Percentiles rank a stretch among this genome's conserved stretches.
Conservation (phyloP, 2,329 filamentous ascomycete species). For the Ophiocordyceps australis region DNA sequence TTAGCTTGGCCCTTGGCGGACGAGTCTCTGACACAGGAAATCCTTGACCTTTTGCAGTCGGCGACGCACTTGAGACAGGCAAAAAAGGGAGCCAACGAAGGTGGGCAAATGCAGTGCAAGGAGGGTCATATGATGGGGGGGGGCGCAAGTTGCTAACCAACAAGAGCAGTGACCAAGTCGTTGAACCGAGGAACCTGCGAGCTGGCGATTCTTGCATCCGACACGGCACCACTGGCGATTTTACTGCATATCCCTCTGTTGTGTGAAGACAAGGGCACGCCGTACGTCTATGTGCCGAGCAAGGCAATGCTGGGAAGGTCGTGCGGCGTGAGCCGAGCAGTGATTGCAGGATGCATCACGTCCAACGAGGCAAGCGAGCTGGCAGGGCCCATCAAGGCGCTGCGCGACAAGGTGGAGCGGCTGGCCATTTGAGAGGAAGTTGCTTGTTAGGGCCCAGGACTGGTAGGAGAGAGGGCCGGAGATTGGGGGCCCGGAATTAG, state of each 20-base stretch:
- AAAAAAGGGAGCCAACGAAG: slow-evolving; percentile 79
- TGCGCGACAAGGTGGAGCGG: slow-evolving; percentile 93
- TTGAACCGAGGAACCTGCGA: slow-evolving; percentile 83
- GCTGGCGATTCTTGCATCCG: slow-evolving; percentile 75
- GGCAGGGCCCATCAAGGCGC: slow-evolving; percentile 65
- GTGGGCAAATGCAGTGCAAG: too few relatives aligned
- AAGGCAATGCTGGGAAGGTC: slow-evolving; percentile 79
- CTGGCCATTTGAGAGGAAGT: slow-evolving; percentile 58
- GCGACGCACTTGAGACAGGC: slow-evolving; percentile 49
- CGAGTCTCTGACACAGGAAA: slow-evolving; percentile 56
- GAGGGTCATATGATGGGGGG: background rate
- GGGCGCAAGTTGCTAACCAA: slow-evolving; percentile 1
- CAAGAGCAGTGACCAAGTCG: slow-evolving; percentile 50
- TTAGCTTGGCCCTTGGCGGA: slow-evolving; percentile 56
- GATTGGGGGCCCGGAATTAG: too few relatives aligned
- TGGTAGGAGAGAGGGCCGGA: too few relatives aligned
- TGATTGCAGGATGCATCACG: slow-evolving; percentile 78
- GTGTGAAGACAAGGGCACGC: slow-evolving; percentile 57
- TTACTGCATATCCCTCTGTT: slow-evolving; percentile 79
- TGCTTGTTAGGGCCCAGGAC: too few relatives aligned
- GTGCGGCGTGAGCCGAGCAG: slow-evolving; percentile 72
- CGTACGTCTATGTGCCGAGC: slow-evolving; percentile 52
- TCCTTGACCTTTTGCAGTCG: slow-evolving; percentile 69
- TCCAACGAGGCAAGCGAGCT: slow-evolving; percentile 84
- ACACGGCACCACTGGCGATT: slow-evolving; percentile 75